phyloP scores from a whole-genome alignment of 352 stramenopile genomes.

The Pythium vanterpoolii region DNA sequence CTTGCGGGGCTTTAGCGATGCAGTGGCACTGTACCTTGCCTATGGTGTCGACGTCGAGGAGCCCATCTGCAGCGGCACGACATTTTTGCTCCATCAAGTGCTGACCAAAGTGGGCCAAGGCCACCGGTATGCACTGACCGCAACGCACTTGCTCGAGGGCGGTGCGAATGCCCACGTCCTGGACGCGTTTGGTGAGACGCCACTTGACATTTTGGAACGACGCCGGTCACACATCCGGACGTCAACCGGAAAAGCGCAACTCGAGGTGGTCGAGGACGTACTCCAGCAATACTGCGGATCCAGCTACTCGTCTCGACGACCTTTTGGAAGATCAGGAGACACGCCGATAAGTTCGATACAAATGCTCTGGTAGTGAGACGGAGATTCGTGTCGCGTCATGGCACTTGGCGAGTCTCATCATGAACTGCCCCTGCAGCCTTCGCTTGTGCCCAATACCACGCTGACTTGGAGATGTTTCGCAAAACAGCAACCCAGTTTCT shows the following conservation, averaged over 20 bases:
- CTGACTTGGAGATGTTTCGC: no score
- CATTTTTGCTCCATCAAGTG: constrained; percentile 12
- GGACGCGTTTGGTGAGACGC: constrained; percentile 7
- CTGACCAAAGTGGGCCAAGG: neutral
- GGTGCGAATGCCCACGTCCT: neutral
- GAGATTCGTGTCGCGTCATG: neutral
- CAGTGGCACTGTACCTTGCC: neutral
- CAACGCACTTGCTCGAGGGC: constrained; percentile 7
- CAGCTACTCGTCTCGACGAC: neutral
- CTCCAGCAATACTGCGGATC: neutral
- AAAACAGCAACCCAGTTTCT: neutral
- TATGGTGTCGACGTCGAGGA: constrained; percentile 7
- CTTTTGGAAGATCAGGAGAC: neutral
- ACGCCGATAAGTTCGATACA: neutral
- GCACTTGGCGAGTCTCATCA: no score
- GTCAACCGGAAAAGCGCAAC: neutral
- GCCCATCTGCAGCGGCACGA: neutral
- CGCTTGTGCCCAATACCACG: no score
- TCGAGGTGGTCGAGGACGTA: neutral
- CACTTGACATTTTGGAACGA: neutral
- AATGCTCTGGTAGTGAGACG: neutral
- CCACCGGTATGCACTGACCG: neutral
- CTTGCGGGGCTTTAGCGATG: neutral
- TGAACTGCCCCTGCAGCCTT: no score
- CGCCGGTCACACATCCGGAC: constrained; percentile 1